Evolutionary conservation across 148 eudicot genomes (phyloP), one percentile per base, ranked within the genome.

Genomic region (Cornus suecica): DNA sequence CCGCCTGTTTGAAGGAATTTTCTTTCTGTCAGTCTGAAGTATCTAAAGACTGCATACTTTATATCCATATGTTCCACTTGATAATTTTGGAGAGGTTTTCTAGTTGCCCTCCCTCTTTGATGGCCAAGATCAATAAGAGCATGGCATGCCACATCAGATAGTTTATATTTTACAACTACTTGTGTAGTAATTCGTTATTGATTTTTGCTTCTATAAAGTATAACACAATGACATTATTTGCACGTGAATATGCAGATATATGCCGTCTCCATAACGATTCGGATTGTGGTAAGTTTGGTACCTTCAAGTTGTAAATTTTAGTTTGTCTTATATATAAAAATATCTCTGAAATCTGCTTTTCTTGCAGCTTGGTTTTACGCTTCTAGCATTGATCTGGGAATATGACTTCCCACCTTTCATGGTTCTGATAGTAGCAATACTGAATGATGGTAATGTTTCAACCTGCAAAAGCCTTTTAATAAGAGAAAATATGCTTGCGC

Each of bases 371-470:
- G 94, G 94, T 73, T 90, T 88, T 76, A 88, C 83, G 89, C 88
- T 90, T 37, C 79, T 90, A 69, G 87, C 94, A 52, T 67, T 88
- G 79, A 90, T 90, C 42, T 88, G 94, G 94, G 90, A 90, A 83
- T 90, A 86, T 63, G 91, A 88, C 78, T 90, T 90, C 73, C 94
- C 94, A 5, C 94, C 94, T 42, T 90, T 90, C 85, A 88, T 90
- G 94, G 94, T 90, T 74, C 84, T 90, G 79, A 83, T 90, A 54
- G 82, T 90, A 83, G 90, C 91, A 66, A 86, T 88, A 75, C 76
- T 90, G 64, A 90, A 90, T 79, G 91, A 88, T 68, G 94, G 91
- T 90, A 88, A 80, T 74, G 45, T 42, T 64, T 65, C 37, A 31
- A 28, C 26, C 52, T 62, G 54, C 13, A 10, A 64, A 14, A 26